A percentile compares a stretch with the other conserved stretches of the same genome.
Conservation (phyloP, 2,329 filamentous ascomycete genomes). For the Cercospora sp. region DNA sequence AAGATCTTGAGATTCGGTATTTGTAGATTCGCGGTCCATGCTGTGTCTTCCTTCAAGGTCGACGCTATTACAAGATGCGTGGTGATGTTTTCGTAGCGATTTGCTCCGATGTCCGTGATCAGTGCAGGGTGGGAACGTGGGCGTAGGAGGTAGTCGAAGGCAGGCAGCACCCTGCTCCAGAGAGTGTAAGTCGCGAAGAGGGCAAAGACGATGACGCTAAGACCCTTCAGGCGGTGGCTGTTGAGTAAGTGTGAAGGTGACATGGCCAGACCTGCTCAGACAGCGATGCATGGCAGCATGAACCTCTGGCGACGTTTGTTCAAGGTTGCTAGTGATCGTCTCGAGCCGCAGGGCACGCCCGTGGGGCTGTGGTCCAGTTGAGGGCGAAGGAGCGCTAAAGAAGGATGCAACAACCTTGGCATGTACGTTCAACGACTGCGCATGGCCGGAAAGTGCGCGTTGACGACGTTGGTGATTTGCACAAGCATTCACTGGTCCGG, state of each 20-base stretch:
- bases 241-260: background rate
- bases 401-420: background rate
- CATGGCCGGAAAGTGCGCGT: background rate
- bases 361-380: background rate
- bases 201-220: background rate
- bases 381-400: background rate
- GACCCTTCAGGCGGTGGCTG: background rate
- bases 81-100: background rate
- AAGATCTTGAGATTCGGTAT: constrained; percentile 25
- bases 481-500: background rate
- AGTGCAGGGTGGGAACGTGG: background rate
- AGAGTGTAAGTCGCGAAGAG: background rate
- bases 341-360: background rate
- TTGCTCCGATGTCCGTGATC: background rate
- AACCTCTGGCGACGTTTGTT: background rate
- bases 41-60: constrained; percentile 18
- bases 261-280: background rate
- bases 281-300: background rate
- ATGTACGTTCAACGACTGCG: background rate
- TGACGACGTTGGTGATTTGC: background rate
- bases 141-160: background rate
- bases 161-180: background rate
- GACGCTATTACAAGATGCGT: constrained; percentile 23
- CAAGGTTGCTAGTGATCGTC: background rate
- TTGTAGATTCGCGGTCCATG: constrained; percentile 21